Evolutionary conservation across 441 rosid genomes (phyloP), one percentile per base, ranked within the genome.

Genomic region (Capsella rubella): DNA sequence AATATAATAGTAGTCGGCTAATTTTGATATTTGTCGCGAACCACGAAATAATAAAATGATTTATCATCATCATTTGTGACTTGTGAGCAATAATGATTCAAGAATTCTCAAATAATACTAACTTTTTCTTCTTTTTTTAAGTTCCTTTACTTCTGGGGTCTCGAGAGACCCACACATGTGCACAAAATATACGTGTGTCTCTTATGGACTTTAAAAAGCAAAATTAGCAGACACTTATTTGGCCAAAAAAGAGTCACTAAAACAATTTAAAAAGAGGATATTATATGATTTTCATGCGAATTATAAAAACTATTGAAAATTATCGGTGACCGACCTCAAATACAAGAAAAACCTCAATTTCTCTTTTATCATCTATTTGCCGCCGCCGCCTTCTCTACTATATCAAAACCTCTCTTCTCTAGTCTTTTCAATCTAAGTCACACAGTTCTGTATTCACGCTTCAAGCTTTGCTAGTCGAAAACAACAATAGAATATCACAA

Each of bases 131-230:
- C 5, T 6, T 32, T 32, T 58, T 57, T 50, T 42, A 40, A 51
- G 64, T 51, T 62, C 70, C 74, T 75, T 69, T 75, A 62, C 18
- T 54, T 62, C 52, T 69, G 69, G 64, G 74, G 69, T 60, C 57
- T 75, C 50, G 14, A 14, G 29, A 69, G 69, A 76, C 79, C 59
- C 71, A 75, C 79, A 76, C 79, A 76, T 69, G 75, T 76, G 79
- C 66, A 69, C 58, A 14, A 55, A 49, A 18, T 54, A 69, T 76
- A 69, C 79, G 71, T 76, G 75, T 76, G 39, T 32, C 71, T 55
- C 47, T 47, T 25, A 40, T 47, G 11, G 57, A 45, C 50, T 69
- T 45, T 40, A 40, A 15, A 52, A 47, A 61, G 3, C 8, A 54
- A 37, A 55, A 55, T 34, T 28, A 63, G 58, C 37, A 45, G 21